phyloP scores from a whole-genome alignment of 495 filamentous ascomycete species.

The Penicillium goetzii region DNA sequence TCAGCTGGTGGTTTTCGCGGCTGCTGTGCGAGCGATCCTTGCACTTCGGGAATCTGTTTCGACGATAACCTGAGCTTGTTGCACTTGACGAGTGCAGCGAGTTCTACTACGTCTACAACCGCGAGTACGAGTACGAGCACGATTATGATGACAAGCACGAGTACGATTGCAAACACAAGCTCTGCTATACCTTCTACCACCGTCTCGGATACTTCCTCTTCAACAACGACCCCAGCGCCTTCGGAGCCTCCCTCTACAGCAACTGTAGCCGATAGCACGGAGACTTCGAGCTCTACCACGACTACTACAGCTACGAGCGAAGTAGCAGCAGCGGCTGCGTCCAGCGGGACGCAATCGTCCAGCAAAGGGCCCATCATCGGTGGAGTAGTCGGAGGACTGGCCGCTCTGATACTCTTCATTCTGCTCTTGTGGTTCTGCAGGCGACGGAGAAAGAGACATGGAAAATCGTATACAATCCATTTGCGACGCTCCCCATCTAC shows the following conservation, averaged over 20 bases:
- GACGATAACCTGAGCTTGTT: conserved; percentile 24
- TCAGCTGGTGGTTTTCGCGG: conserved; percentile 33
- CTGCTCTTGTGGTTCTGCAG: conserved; percentile 28
- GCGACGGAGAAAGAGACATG: conserved; percentile 27
- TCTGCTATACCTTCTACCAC: neutral
- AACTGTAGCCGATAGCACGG: conserved; percentile 2
- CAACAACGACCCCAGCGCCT: conserved; percentile 4
- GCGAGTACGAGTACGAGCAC: conserved; percentile 7
- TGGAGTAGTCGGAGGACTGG: conserved; percentile 31
- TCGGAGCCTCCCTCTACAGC: neutral
- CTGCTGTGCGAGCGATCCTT: conserved; percentile 47
- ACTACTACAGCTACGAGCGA: conserved; percentile 3
- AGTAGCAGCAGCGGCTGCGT: neutral
- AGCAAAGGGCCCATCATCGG: conserved; percentile 34
- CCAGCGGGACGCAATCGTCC: neutral
- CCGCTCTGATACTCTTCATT: conserved; percentile 25
- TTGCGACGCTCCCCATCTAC: conserved; percentile 1
- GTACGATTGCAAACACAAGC: neutral
- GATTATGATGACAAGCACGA: neutral
- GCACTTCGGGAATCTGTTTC: conserved; percentile 39
- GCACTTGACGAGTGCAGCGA: conserved; percentile 9
- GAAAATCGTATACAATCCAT: conserved; percentile 12
- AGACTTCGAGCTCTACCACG: neutral
- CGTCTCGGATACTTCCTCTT: neutral
- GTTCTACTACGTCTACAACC: neutral